Evolutionary conservation across 1,139 yeast species (phyloP), one percentile per base, ranked within the genome.

Genomic region (Suhomyces atakaporum): DNA sequence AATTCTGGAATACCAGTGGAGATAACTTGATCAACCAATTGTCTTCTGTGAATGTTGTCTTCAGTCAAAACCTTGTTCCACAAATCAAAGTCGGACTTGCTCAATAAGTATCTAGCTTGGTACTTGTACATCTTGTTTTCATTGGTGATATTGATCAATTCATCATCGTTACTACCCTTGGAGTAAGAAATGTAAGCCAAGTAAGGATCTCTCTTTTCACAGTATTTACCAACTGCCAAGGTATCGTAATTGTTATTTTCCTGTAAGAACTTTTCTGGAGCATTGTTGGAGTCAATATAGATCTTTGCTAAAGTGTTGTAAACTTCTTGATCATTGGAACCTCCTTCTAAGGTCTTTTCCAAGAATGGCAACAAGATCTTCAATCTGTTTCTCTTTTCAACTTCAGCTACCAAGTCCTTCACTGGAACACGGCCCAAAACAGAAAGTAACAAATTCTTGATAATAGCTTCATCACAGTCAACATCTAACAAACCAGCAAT

Each of bases 171-270:
- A 40, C 77, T 74, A 59, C 99, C 99, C 68, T 89, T 90, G 46
- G 95, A 95, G 63, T 92, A 92, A 38, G 96, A 95, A 66, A 92
- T 92, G 63, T 88, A 92, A 13, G 98, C 99, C 62, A 92, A 75
- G 69, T 88, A 92, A 44, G 99, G 99, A 58, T 92, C 99, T 64
- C 98, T 84, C 79, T 88, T 92, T 66, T 94, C 99, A 77, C 99
- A 94, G 73, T 92, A 92, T 60, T 83, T 89, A 75, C 98, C 99
- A 52, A 92, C 97, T 51, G 85, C 86, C 51, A 87, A 73, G 16
- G 98, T 85, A 64, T 92, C 95, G 67, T 94, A 92, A 56, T 78
- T 75, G 53, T 81, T 75, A 62, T 92, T 94, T 63, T 92, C 98
- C 62, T 82, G 84, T 69, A 92, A 77, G 73, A 94, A 94, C 64